Evolutionary conservation across 2,329 filamentous ascomycete genomes (phyloP).

Genomic region (Lachnellula hyalina): DNA sequence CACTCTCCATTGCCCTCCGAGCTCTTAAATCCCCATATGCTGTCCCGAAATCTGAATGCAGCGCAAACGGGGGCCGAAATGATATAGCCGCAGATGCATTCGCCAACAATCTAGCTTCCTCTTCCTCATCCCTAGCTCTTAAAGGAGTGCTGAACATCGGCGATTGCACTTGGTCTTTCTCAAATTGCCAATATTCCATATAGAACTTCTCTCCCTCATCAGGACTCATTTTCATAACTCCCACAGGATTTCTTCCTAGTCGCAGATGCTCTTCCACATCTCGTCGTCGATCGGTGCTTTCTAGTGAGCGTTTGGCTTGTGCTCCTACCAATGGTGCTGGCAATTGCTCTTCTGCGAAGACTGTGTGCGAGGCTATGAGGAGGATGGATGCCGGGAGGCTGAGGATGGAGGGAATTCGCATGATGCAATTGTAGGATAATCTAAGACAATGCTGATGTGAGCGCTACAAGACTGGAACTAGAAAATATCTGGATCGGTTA

Average conservation of each 20-base stretch:
- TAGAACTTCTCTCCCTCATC: slow-evolving; percentile 71
- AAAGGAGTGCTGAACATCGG: slow-evolving; percentile 3
- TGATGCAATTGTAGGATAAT: slow-evolving; percentile 20
- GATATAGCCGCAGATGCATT: slow-evolving; percentile 25
- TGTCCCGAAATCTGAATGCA: slow-evolving; percentile 36
- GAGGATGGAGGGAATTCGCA: slow-evolving; percentile 38
- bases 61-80: slow-evolving; percentile 47
- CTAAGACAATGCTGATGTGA: slow-evolving; percentile 9
- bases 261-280: slow-evolving; percentile 35
- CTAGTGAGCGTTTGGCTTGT: slow-evolving; percentile 42
- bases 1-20: slow-evolving; percentile 5
- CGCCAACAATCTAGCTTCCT: slow-evolving; percentile 15
- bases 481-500: background rate
- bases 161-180: slow-evolving; percentile 14
- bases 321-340: slow-evolving; percentile 38
- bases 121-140: slow-evolving; percentile 18
- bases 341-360: slow-evolving; percentile 29
- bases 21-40: slow-evolving; percentile 12
- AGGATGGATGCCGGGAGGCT: slow-evolving; percentile 40
- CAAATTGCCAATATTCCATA: slow-evolving; percentile 52
- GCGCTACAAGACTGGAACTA: background rate
- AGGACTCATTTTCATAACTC: slow-evolving; percentile 65
- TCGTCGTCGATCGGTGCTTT: slow-evolving; percentile 40
- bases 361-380: slow-evolving; percentile 38
- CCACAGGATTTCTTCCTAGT: slow-evolving; percentile 45